Percentiles rank a stretch among this genome's conserved stretches.
Conservation (phyloP, 345 rosid genomes). For the Arabidopsis suecica region DNA sequence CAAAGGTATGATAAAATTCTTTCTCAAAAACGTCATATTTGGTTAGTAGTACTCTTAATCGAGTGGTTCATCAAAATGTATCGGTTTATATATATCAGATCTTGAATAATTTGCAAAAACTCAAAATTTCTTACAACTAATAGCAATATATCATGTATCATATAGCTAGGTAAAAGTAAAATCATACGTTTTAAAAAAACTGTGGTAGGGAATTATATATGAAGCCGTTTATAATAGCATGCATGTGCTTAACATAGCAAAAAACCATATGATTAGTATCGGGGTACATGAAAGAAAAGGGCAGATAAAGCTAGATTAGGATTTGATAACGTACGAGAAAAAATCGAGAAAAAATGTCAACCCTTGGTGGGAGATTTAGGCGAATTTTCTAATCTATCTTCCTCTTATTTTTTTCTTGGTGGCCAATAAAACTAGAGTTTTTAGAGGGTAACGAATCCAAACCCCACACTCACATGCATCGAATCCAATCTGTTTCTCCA, state of each 20-base stretch:
- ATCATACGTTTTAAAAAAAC: no score
- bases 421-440: slow-evolving; percentile 27
- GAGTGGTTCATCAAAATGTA: no score
- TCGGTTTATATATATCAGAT: no score
- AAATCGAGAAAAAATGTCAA: slow-evolving; percentile 40
- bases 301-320: slow-evolving; percentile 9
- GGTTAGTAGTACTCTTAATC: no score
- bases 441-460: slow-evolving; percentile 25
- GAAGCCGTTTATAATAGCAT: no score
- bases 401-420: slow-evolving; percentile 23
- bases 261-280: slow-evolving; percentile 15
- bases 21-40: not conserved
- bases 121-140: no score
- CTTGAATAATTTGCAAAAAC: no score
- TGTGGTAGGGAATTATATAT: no score
- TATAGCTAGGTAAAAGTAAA: no score
- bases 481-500: slow-evolving; percentile 33
- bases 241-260: not conserved
- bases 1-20: not conserved
- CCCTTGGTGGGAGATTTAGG: slow-evolving; percentile 37
- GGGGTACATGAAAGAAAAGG: slow-evolving; percentile 12
- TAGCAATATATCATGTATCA: no score
- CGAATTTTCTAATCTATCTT: slow-evolving; percentile 9
- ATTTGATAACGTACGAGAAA: slow-evolving; percentile 31
- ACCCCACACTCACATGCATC: slow-evolving; percentile 51